Conservation (phyloP, 2,329 filamentous ascomycete species). For the Fusarium citri region DNA sequence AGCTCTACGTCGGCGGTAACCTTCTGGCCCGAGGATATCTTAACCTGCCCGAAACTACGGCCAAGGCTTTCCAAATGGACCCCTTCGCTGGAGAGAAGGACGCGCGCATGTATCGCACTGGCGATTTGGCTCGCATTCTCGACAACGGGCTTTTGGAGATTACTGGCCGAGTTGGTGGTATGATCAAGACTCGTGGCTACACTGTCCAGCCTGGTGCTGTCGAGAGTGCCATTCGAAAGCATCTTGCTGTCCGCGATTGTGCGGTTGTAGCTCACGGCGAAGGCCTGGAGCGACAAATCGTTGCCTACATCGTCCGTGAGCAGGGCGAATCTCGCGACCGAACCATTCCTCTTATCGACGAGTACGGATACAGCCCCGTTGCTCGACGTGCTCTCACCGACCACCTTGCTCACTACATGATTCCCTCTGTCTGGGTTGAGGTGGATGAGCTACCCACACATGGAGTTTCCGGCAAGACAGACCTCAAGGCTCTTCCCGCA, state of each 20-base stretch:
- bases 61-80: conserved; percentile 75
- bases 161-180: conserved; percentile 78
- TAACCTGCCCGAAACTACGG: conserved; percentile 82
- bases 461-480: conserved; percentile 82
- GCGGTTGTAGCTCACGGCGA: conserved; percentile 81
- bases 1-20: conserved; percentile 80
- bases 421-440: conserved; percentile 81
- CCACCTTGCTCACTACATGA: conserved; percentile 84
- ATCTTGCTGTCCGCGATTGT: conserved; percentile 77
- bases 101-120: conserved; percentile 79
- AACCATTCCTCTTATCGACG: conserved; percentile 73
- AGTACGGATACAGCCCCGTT: conserved; percentile 76
- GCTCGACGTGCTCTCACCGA: conserved; percentile 73
- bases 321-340: conserved; percentile 68
- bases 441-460: conserved; percentile 78
- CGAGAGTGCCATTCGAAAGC: conserved; percentile 76
- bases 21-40: conserved; percentile 82
- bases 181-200: conserved; percentile 85
- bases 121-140: conserved; percentile 75
- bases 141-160: conserved; percentile 78
- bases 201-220: conserved; percentile 82
- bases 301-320: conserved; percentile 81
- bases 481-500: conserved; percentile 76
- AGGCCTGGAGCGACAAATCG: conserved; percentile 78
- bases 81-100: conserved; percentile 69